Evolutionary conservation across 345 rosid species (phyloP), one percentile per base, ranked within the genome.

Genomic region (Carallia pectinifolia): DNA sequence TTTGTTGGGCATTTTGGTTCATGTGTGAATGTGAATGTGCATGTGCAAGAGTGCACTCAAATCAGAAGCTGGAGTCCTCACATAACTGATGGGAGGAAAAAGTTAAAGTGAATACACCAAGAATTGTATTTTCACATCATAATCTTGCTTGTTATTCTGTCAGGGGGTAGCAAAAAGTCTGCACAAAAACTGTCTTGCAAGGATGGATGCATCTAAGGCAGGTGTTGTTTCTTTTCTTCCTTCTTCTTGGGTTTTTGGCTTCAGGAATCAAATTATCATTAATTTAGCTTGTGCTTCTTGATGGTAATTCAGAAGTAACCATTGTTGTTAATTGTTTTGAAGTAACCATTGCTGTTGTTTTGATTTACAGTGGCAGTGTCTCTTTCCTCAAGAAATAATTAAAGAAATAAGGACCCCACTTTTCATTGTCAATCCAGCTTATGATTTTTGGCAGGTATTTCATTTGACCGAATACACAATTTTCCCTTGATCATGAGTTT

Each of bases 361-460:
- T 56, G 34, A 56, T 19, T 66, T 54, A 63, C 33, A 44, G 9
- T 38, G 53, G 19, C 85, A 87, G 96, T 87, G 98, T 79, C 60
- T 92, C 73, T 87, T 92, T 77, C 92, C 96, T 68, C 83, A 65
- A 55, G 85, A 90, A 59, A 78, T 91, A 66, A 53, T 87, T n/a
- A 83, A 84, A 78, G 79, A 79, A 66, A 77, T 82, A 59, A 83
- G 31, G 75, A 94, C 90, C n/a, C 92, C 96, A 0, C 59, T 91
- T 30, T 91, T 94, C 81, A 67, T 94, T 58, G 85, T 91, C 82
- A 86, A 94, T 38, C 83, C 97, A 61, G 91, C 96, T 66, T 91
- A 91, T 73, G 98, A 94, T 74, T 88, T 70, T 80, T 94, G 98
- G 98, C 98, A 94, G 93, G 98, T 94, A 77, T 76, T 64, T 40